Conservation (phyloP, 1,284 basidiomycete genomes). For the Leucoagaricus sp. region DNA sequence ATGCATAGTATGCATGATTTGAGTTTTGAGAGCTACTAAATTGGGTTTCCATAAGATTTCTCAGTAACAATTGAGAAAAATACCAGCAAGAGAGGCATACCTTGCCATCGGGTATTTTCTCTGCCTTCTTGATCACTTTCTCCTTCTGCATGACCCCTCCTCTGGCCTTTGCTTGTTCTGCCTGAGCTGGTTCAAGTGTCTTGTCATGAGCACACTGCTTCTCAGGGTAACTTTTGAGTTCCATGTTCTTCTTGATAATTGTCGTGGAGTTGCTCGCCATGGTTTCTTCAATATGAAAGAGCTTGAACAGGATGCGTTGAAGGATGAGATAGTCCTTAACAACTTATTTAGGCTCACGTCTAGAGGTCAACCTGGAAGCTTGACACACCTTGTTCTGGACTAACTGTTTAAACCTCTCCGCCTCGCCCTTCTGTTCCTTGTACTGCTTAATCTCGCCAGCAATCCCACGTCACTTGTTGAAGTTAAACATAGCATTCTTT, state of each 20-base stretch:
- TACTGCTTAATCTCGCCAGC: slow-evolving; percentile 96
- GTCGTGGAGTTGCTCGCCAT: slow-evolving; percentile 72
- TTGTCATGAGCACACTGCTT: slow-evolving; percentile 73
- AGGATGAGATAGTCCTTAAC: slow-evolving; percentile 79
- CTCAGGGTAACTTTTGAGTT: slow-evolving; percentile 64
- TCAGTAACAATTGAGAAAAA: not conserved
- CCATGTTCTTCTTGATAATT: slow-evolving; percentile 74
- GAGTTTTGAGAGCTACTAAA: slow-evolving; percentile 79
- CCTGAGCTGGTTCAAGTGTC: slow-evolving; percentile 72
- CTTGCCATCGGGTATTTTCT: slow-evolving; percentile 83
- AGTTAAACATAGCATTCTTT: slow-evolving; percentile 92
- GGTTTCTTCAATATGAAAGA: slow-evolving; percentile 88
- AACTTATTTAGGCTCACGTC: not conserved
- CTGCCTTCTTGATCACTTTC: slow-evolving; percentile 77
- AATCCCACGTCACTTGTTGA: slow-evolving; percentile 91
- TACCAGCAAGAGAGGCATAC: slow-evolving; percentile 38
- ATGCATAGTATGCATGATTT: slow-evolving; percentile 82
- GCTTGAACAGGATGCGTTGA: slow-evolving; percentile 83
- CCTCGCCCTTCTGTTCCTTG: slow-evolving; percentile 95
- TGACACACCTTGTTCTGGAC: slow-evolving; percentile 65
- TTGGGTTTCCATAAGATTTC: slow-evolving; percentile 66
- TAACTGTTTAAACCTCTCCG: slow-evolving; percentile 83
- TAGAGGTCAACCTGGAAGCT: not conserved
- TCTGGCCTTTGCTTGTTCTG: slow-evolving; percentile 81
- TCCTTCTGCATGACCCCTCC: slow-evolving; percentile 75